phyloP scores from a whole-genome alignment of 2,329 filamentous ascomycete genomes.

The Curvularia sp. region DNA sequence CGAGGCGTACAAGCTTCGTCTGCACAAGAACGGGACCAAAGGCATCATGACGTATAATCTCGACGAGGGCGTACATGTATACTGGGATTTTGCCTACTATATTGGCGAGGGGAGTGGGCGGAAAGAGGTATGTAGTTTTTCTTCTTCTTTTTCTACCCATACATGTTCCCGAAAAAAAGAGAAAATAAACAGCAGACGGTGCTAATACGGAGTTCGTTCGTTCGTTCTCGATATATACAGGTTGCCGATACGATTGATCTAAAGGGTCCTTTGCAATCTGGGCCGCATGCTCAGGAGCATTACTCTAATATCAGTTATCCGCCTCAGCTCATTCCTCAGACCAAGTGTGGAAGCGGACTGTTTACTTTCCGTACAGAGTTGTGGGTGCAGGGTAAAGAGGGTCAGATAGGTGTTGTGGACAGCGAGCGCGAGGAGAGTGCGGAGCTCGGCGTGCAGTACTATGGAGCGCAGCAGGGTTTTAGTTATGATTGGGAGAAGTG shows the following conservation, averaged over 20 bases:
- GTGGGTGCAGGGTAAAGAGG: slow-evolving; percentile 17
- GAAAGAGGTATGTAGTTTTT: slow-evolving; percentile 10
- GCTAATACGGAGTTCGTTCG: too few relatives aligned
- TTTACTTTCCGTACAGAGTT: slow-evolving; percentile 27
- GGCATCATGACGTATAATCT: slow-evolving; percentile 23
- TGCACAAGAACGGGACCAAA: slow-evolving; percentile 33
- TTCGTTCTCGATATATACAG: slow-evolving; percentile 5
- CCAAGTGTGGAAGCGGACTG: slow-evolving; percentile 19
- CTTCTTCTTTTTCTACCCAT: neutral
- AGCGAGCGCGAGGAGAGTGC: slow-evolving; percentile 17
- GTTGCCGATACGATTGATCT: neutral
- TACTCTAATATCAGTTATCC: slow-evolving; percentile 12
- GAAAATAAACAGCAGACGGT: too few relatives aligned
- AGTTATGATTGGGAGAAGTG: slow-evolving; percentile 33
- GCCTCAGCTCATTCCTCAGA: slow-evolving; percentile 15
- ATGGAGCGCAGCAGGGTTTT: slow-evolving; percentile 26
- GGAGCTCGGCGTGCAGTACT: slow-evolving; percentile 18
- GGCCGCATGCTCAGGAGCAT: slow-evolving; percentile 9
- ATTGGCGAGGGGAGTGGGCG: slow-evolving; percentile 8
- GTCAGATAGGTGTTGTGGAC: slow-evolving; percentile 17
- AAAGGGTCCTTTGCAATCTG: slow-evolving; percentile 17
- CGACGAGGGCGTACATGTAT: slow-evolving; percentile 22
- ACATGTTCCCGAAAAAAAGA: too few relatives aligned
- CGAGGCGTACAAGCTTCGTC: slow-evolving; percentile 22
- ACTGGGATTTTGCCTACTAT: slow-evolving; percentile 27